Evolutionary conservation across 441 rosid species (phyloP), one percentile per base, ranked within the genome.

Genomic region (Euphorbia corollata): DNA sequence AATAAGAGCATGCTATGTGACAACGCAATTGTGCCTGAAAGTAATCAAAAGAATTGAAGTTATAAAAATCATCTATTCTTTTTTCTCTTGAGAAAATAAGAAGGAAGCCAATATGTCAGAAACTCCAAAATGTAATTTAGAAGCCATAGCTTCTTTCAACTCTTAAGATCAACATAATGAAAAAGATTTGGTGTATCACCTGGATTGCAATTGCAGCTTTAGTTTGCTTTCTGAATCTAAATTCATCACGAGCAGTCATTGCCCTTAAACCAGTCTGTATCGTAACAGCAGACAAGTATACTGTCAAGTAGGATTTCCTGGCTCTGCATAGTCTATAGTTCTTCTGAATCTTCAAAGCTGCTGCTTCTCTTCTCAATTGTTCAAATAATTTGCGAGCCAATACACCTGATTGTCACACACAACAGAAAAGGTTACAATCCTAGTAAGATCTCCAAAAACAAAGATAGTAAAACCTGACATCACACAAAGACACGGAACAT

Each of bases 171-270:
- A 71, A 68, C 73, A 70, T 67, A 60, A 62, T 62, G 32, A 73
- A 65, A 74, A 43, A 65, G 39, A 61, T n/a, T 47, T 63, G 68
- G 61, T n/a, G 59, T 65, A 59, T 51, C 54, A 96, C 99, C 98
- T 96, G 97, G 63, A 96, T 81, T 66, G 80, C 80, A 64, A 83
- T 87, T 74, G 98, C 88, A 69, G 98, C 98, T 86, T 87, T 92
- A 50, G 97, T 96, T 84, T 85, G 97, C 86, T 83, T 89, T 85
- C 96, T 83, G 80, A 85, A 87, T 81, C 97, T 86, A 78, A 89
- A 96, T 69, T 89, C 99, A 83, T 87, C 82, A 68, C 94, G 94
- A 79, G 98, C 97, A 74, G 83, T 84, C 99, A 96, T 92, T 58
- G 96, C 88, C 79, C 97, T 89, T 72, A 92, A 83, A 59, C 97